phyloP scores from a whole-genome alignment of 2,329 filamentous ascomycete species.

The Verticillium dahliae region DNA sequence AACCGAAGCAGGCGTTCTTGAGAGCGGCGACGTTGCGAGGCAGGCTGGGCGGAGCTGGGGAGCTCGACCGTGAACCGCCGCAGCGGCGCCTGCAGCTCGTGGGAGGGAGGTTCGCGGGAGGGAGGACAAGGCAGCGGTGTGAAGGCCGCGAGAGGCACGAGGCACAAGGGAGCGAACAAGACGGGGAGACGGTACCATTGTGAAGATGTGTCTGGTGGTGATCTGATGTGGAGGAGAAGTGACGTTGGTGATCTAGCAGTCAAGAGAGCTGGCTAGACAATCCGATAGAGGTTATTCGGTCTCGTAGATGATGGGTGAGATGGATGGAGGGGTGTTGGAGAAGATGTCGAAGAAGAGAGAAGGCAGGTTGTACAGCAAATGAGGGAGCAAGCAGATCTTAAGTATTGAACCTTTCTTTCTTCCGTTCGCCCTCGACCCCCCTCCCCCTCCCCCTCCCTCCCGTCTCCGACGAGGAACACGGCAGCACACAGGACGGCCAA shows the following conservation, averaged over 20 bases:
- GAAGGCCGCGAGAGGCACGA: background rate
- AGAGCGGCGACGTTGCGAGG: background rate
- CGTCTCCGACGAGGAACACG: background rate
- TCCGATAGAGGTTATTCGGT: too few relatives aligned
- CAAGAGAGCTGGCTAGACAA: background rate
- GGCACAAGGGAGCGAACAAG: background rate
- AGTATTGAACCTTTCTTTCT: background rate
- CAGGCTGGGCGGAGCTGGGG: background rate
- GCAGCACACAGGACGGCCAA: background rate
- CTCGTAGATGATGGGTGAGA: background rate
- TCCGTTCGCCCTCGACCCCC: background rate
- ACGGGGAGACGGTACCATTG: background rate
- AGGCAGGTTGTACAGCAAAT: background rate
- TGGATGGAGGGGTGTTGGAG: background rate
- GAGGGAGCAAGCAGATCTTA: background rate
- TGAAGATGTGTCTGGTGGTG: background rate
- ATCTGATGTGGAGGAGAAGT: background rate
- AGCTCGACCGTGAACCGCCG: background rate
- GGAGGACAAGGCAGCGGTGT: background rate
- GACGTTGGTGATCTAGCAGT: background rate
- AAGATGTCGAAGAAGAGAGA: background rate
- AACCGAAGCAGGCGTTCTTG: conserved; percentile 37
- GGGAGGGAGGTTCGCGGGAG: background rate
- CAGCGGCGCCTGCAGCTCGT: background rate
- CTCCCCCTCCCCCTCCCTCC: background rate